A percentile compares a stretch with the other conserved stretches of the same genome.
phyloP scores from a whole-genome alignment of 2,329 filamentous ascomycete species.

The Venturia nashicola region DNA sequence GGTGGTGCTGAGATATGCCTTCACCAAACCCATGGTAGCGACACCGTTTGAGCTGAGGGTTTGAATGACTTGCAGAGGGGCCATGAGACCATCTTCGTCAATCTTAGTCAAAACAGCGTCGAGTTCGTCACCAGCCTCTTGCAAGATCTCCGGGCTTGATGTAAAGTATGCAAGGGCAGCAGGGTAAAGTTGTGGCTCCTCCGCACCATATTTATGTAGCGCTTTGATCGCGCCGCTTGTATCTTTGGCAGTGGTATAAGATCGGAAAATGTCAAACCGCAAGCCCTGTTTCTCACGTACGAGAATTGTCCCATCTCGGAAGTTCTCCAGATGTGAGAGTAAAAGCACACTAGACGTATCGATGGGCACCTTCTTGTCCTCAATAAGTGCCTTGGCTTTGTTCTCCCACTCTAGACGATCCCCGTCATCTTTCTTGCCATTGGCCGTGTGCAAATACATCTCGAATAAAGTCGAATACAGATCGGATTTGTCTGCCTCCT shows the following conservation, averaged over 20 bases:
- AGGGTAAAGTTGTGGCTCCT: slow-evolving; percentile 84
- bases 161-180: slow-evolving; percentile 90
- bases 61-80: slow-evolving; percentile 91
- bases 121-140: slow-evolving; percentile 79
- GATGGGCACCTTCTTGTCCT: slow-evolving; percentile 66
- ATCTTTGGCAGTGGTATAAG: slow-evolving; percentile 85
- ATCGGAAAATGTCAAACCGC: slow-evolving; percentile 90
- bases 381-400: slow-evolving; percentile 82
- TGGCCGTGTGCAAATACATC: slow-evolving; percentile 90
- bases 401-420: slow-evolving; percentile 73
- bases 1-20: slow-evolving; percentile 78
- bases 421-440: slow-evolving; percentile 50
- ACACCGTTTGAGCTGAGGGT: slow-evolving; percentile 69
- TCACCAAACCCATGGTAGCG: slow-evolving; percentile 95
- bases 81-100: slow-evolving; percentile 83
- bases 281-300: slow-evolving; percentile 90
- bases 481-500: slow-evolving; percentile 65
- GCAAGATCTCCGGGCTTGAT: slow-evolving; percentile 65
- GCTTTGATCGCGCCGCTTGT: slow-evolving; percentile 84
- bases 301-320: slow-evolving; percentile 78
- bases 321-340: slow-evolving; percentile 82
- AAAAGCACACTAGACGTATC: slow-evolving; percentile 91
- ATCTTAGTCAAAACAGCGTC: slow-evolving; percentile 72
- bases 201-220: slow-evolving; percentile 77
- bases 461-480: slow-evolving; percentile 93